Base-by-base conservation (phyloP, 768 basidiomycete species). In the Leucocoprinus birnbaumii region DNA sequence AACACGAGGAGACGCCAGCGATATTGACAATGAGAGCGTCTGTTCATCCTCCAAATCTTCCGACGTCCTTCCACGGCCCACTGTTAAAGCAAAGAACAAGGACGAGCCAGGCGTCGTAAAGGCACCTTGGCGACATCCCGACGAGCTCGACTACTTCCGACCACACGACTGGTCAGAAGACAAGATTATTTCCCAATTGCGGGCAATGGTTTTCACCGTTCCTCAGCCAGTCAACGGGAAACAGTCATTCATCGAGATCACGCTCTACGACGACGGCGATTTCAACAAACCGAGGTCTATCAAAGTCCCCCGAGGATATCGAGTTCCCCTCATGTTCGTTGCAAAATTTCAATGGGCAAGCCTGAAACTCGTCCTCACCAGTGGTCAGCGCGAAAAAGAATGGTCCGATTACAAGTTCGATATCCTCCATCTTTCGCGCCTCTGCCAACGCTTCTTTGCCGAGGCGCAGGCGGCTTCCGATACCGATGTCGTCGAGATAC, bases 291-390 rank as follows among this genome's bases (percentile, higher is more conserved):
- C 53, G 2, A n/a, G 19, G 21, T 27, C 52, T 5, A 51, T 58
- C 13, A 60, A 64, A 8, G 41, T 61, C 1, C 53, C 77, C 1
- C 78, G 71, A 6, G 69, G 63, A 9, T 79, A 79, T 58, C 66
- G 78, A 1, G 60, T 76, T 16, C 76, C 78, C 0, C 61, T 79
- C 16, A 69, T 79, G 68, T 79, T 76, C 62, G 67, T 73, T 19
- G 73, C 73, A 35, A 73, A 73, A 51, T 78, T 74, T 55, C 69
- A 70, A 50, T 79, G 76, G 76, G 72, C 72, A 55, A 70, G 68
- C 11, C 58, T 78, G 3, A 59, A 68, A 52, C 68, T 79, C 25
- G 74, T 78, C 10, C 56, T 77, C 48, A 71, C 70, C 5, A 69
- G 73, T 3, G 55, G 55, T 22, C 61, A 66, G 21, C 65, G 68